Base-by-base conservation (phyloP, 2,329 filamentous ascomycete species). In the Talaromyces sp. region DNA sequence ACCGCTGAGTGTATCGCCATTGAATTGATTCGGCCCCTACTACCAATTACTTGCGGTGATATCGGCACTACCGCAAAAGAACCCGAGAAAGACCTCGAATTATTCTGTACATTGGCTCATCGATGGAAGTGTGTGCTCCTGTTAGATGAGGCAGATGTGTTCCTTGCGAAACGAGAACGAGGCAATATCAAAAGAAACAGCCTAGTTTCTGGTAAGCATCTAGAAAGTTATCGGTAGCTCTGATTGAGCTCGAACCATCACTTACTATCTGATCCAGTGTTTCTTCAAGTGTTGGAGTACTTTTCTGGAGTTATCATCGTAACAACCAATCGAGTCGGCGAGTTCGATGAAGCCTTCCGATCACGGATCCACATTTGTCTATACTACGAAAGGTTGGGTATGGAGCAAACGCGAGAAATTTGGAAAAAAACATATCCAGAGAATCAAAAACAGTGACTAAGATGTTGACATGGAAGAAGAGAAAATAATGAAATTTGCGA, bases 291-390 rank as follows among this genome's bases (percentile, higher is more conserved):
- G 0, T 69, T 81, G 0, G 79, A 81, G 65, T 81, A 81, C 67
- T 81, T 80, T 63, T 70, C 70, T 2, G 80, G 80, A 21, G 72
- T 81, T 4, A 65, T 81, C 7, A 80, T 80, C 68, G 70, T 83
- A 3, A 83, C 81, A 0, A 83, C 80, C 9, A 83, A 83, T 69
- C 74, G 79, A 3, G 75, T 80, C 6, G 78, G 79, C 17, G 70
- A 71, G 1, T 74, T 83, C 3, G 81, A 83, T 56, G 79, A 79
- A 59, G 81, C 81, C 0, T 80, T 81, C 68, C 75, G 75, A 67
- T 81, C 79, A 1, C 75, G 79, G 17, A 78, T 81, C 43, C 79
- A 81, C 58, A 64, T 79, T 19, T 75, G 70, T 1, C 68, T 81
- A 1, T 78, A 77, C 68, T 21, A 59, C 62, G 10, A 64, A 71